Evolutionary conservation across 2,329 filamentous ascomycete genomes (phyloP).

Genomic region (Lecanicillium sp.): DNA sequence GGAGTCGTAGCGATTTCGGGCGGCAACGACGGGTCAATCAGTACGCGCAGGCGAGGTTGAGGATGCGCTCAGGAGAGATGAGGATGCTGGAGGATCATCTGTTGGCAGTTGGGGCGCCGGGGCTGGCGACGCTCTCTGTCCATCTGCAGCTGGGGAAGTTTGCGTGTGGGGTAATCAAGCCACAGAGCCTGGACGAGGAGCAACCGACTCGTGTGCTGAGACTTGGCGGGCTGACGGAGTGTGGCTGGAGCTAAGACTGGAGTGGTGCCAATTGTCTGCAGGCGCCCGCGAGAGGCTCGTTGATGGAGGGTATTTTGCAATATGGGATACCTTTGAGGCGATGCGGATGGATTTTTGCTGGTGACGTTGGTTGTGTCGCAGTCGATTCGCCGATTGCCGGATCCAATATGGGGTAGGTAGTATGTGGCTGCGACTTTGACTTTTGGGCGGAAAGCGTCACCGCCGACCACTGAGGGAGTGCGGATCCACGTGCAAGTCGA

Average conservation of each 20-base stretch:
- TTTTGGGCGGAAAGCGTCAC: no score
- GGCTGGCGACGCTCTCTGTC: slow-evolving; percentile 6
- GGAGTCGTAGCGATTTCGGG: not conserved
- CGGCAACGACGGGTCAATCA: no score
- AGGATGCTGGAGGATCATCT: not conserved
- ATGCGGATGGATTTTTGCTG: no score
- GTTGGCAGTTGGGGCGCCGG: slow-evolving; percentile 7
- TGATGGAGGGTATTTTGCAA: not conserved
- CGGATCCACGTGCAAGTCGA: no score
- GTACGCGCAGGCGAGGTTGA: not conserved
- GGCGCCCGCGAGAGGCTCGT: no score
- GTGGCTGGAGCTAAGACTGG: not conserved
- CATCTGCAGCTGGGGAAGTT: slow-evolving; percentile 9
- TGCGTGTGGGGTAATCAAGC: slow-evolving; percentile 12
- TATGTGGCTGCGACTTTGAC: not conserved
- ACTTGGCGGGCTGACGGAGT: slow-evolving; percentile 6
- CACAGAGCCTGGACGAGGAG: slow-evolving; percentile 5
- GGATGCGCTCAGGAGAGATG: not conserved
- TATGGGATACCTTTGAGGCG: not conserved
- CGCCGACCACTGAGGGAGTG: no score
- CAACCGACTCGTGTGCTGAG: not conserved
- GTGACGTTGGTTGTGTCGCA: no score
- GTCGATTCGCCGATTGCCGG: slow-evolving; percentile 9
- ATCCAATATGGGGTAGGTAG: slow-evolving; percentile 11
- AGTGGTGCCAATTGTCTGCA: not conserved